Evolutionary conservation across 495 filamentous ascomycete genomes (phyloP).

Genomic region (Choiromyces venosus): DNA sequence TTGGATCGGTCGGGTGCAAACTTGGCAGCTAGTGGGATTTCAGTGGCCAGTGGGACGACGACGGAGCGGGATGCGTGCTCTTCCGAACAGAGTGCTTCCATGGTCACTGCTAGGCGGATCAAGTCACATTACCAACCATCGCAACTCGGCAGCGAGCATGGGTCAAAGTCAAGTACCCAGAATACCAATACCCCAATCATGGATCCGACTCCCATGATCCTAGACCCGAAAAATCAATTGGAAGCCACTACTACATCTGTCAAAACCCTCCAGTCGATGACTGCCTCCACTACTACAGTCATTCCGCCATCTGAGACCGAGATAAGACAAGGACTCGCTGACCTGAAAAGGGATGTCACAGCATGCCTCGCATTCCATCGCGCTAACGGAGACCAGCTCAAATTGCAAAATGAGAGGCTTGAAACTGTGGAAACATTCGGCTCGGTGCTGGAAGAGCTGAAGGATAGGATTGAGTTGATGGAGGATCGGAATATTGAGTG

Average conservation of each 20-base stretch:
- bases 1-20: constrained; percentile 20
- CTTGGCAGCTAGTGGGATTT: constrained; percentile 29
- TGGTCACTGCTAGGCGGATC: constrained; percentile 8
- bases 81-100: constrained; percentile 19
- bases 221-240: background rate
- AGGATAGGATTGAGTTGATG: constrained; percentile 29
- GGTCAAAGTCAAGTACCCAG: constrained; percentile 17
- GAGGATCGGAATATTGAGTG: constrained; percentile 29
- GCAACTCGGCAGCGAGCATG: constrained; percentile 12
- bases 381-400: constrained; percentile 1
- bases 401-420: constrained; percentile 26
- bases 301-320: background rate
- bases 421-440: constrained; percentile 34
- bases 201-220: background rate
- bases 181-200: background rate
- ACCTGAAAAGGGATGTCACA: background rate
- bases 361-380: background rate
- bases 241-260: background rate
- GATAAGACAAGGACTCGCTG: background rate
- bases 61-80: constrained; percentile 31
- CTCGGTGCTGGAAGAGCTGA: constrained; percentile 29
- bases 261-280: background rate
- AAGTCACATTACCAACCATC: constrained; percentile 17
- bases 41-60: constrained; percentile 29
- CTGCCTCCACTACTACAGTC: background rate